phyloP scores from a whole-genome alignment of 202 grass and related monocot species.

The Schoenoplectus triqueter region DNA sequence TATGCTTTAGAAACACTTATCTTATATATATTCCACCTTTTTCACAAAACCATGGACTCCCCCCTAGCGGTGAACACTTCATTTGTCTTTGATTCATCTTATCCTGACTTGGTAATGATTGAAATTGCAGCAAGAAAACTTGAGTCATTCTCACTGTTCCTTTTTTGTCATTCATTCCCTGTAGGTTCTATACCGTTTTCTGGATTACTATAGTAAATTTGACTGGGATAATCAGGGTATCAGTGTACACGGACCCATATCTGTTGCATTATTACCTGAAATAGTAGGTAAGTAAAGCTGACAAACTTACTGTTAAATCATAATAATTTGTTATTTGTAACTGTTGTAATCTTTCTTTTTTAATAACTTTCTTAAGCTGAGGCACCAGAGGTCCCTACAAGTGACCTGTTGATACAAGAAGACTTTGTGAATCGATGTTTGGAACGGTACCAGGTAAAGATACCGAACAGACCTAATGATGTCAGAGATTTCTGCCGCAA shows the following conservation, averaged over 20 bases:
- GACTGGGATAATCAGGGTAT: conserved; percentile 84
- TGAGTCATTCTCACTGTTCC: conserved; percentile 37
- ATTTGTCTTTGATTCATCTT: conserved; percentile 18
- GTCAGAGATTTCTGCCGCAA: conserved; percentile 52
- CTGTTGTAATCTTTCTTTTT: conserved; percentile 17
- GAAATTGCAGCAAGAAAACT: conserved; percentile 30
- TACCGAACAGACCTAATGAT: conserved; percentile 44
- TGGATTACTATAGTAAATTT: conserved; percentile 94
- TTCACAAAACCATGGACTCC: conserved; percentile 64
- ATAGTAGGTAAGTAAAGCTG: conserved; percentile 66
- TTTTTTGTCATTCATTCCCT: conserved; percentile 23
- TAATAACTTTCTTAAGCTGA: conserved; percentile 49
- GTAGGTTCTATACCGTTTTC: conserved; percentile 91
- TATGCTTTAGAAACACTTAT: conserved; percentile 94
- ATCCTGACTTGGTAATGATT: conserved; percentile 8
- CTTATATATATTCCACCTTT: conserved; percentile 82
- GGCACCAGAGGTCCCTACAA: conserved; percentile 44
- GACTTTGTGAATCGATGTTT: conserved; percentile 46
- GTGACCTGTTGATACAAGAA: conserved; percentile 47
- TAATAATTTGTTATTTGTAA: conserved; percentile 35
- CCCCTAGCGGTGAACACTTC: conserved; percentile 71
- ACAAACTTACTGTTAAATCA: conserved; percentile 21
- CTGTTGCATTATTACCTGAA: conserved; percentile 77
- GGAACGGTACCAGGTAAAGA: conserved; percentile 44
- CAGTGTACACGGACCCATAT: conserved; percentile 71